These are phyloP conservation scores for Chytriomyces hyalinus DNA, from an alignment of 192 early-diverging fungal species.

Conservation along the genomic window DNA sequence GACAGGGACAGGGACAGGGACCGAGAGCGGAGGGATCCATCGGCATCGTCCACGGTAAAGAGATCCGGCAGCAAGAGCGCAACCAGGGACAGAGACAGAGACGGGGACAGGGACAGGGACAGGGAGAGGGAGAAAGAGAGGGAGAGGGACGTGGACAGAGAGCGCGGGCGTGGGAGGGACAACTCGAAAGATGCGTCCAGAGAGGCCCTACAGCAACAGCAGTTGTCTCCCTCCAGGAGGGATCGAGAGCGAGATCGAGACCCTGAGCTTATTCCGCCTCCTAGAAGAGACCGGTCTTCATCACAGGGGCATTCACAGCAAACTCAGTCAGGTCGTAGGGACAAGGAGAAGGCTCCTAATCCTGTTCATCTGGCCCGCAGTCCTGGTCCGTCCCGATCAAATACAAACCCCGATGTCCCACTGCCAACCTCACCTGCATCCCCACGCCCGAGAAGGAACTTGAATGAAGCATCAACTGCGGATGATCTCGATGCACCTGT, in stretches of 20 bases:
- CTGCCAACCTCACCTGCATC: background rate
- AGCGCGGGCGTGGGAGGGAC: background rate
- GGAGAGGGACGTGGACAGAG: constrained; percentile 15
- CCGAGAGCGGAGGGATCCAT: background rate
- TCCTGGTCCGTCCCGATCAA: background rate
- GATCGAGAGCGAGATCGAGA: too few relatives aligned
- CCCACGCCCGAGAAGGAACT: background rate
- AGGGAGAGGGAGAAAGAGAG: background rate
- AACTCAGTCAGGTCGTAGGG: background rate
- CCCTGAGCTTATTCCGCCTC: too few relatives aligned
- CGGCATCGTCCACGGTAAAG: background rate
- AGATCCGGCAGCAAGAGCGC: background rate
- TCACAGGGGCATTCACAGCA: too few relatives aligned
- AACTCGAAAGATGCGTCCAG: background rate
- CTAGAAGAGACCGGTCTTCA: too few relatives aligned
- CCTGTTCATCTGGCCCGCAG: background rate
- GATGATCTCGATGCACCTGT: background rate
- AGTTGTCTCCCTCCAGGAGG: too few relatives aligned
- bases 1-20: background rate
- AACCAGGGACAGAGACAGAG: constrained; percentile 24
- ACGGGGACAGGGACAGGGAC: background rate
- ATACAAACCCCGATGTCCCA: background rate
- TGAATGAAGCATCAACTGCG: too few relatives aligned
- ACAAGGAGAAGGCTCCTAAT: background rate
- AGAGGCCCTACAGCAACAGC: background rate